Percentiles rank a stretch among this genome's conserved stretches.
Conservation (phyloP, 2,329 filamentous ascomycete species). For the Alternaria ventricosa region DNA sequence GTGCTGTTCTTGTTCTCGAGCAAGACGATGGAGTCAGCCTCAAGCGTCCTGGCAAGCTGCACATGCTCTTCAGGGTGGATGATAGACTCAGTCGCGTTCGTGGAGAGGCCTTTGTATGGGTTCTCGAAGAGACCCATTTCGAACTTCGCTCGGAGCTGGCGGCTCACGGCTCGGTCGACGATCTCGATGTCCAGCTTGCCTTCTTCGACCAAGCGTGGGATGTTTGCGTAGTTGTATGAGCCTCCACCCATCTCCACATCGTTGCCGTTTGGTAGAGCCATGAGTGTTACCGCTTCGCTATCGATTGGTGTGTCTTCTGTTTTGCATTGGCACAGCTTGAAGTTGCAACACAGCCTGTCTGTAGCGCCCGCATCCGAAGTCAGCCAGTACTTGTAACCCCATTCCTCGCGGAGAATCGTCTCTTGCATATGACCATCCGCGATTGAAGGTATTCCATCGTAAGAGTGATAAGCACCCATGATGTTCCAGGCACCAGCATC, state of each 20-base stretch:
- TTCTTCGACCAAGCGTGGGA: slow-evolving; percentile 67
- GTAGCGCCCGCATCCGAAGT: slow-evolving; percentile 74
- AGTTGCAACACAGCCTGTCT: slow-evolving; percentile 69
- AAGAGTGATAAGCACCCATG: slow-evolving; percentile 78
- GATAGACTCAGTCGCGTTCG: slow-evolving; percentile 61
- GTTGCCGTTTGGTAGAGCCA: slow-evolving; percentile 70
- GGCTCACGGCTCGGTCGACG: slow-evolving; percentile 71
- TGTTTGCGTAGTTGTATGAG: slow-evolving; percentile 70
- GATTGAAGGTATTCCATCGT: slow-evolving; percentile 73
- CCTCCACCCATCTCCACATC: slow-evolving; percentile 81
- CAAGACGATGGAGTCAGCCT: slow-evolving; percentile 73
- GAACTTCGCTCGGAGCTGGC: slow-evolving; percentile 73
- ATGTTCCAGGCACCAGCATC: slow-evolving; percentile 71
- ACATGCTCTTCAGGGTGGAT: slow-evolving; percentile 68
- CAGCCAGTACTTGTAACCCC: slow-evolving; percentile 75
- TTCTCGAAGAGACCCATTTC: slow-evolving; percentile 73
- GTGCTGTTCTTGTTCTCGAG: slow-evolving; percentile 73
- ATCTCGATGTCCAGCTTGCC: slow-evolving; percentile 65
- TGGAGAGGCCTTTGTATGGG: slow-evolving; percentile 66
- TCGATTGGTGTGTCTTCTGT: slow-evolving; percentile 61
- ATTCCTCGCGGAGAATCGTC: slow-evolving; percentile 70
- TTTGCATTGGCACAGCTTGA: slow-evolving; percentile 66
- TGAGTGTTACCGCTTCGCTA: slow-evolving; percentile 68
- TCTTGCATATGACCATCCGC: slow-evolving; percentile 71
- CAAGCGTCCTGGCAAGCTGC: slow-evolving; percentile 68